phyloP scores from a whole-genome alignment of 768 basidiomycete species.

The Pholiota microspora region DNA sequence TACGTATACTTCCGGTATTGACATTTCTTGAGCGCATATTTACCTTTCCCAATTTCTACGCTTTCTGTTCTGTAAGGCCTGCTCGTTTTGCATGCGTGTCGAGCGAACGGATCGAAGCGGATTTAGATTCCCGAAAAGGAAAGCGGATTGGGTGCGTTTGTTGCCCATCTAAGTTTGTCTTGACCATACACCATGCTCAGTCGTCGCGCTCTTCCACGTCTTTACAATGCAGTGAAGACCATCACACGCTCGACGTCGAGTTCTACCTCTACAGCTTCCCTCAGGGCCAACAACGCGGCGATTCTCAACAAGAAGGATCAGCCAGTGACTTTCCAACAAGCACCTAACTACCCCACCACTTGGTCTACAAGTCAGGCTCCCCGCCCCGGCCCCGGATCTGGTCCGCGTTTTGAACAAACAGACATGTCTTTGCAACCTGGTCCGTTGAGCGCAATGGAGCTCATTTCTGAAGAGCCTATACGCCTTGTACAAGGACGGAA shows the following conservation, averaged over 20 bases:
- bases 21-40: too few relatives aligned
- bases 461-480: conserved; percentile 85
- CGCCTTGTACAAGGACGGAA: conserved; percentile 77
- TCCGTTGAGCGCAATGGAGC: conserved; percentile 87
- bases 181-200: conserved; percentile 35
- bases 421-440: conserved; percentile 84
- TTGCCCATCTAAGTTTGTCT: conserved; percentile 5
- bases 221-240: conserved; percentile 27
- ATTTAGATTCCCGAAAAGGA: conserved; percentile 14
- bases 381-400: conserved; percentile 55
- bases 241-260: conserved; percentile 29
- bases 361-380: conserved; percentile 86
- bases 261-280: conserved; percentile 22
- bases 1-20: neutral
- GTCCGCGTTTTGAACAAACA: conserved; percentile 93
- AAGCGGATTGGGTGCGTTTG: conserved; percentile 9
- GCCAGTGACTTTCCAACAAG: conserved; percentile 50
- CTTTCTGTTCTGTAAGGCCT: too few relatives aligned
- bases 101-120: conserved; percentile 15
- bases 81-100: too few relatives aligned
- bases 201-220: conserved; percentile 33
- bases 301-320: conserved; percentile 17
- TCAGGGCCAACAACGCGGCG: conserved; percentile 23
- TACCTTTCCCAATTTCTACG: too few relatives aligned
- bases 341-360: conserved; percentile 78